phyloP scores from a whole-genome alignment of 2,329 filamentous ascomycete species.

The Talaromyces piceae region DNA sequence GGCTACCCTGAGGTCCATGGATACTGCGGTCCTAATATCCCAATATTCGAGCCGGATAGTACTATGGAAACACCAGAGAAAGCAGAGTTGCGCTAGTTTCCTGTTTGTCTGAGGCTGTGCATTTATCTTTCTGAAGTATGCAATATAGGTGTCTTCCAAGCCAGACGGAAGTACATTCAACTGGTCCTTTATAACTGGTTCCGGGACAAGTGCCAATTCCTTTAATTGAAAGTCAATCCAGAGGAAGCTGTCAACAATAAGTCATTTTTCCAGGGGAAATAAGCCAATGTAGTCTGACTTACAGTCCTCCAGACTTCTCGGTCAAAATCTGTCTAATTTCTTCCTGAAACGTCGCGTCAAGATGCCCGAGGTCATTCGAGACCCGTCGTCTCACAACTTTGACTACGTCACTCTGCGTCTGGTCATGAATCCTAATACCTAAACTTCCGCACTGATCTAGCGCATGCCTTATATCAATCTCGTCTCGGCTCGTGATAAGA shows the following conservation, averaged over 20 bases:
- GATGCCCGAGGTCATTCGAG: neutral
- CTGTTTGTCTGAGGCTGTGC: constrained; percentile 1
- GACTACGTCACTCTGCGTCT: constrained; percentile 6
- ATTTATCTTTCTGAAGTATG: constrained; percentile 3
- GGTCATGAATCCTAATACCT: too few relatives aligned
- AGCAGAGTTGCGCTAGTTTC: constrained; percentile 6
- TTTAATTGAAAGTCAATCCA: constrained; percentile 9
- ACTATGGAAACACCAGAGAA: constrained; percentile 6
- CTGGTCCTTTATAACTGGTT: constrained; percentile 3
- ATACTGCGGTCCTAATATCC: neutral
- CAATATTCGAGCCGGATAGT: neutral
- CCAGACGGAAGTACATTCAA: constrained; percentile 2
- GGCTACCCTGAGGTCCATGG: neutral
- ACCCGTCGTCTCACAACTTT: constrained; percentile 7
- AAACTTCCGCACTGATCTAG: too few relatives aligned
- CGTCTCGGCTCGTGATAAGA: too few relatives aligned
- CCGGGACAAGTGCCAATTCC: constrained; percentile 2
- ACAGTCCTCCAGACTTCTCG: constrained; percentile 8
- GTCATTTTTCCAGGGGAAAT: too few relatives aligned
- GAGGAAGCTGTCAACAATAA: too few relatives aligned
- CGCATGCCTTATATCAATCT: too few relatives aligned
- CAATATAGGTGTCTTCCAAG: constrained; percentile 5
- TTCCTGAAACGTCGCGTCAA: neutral
- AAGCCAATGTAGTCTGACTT: too few relatives aligned
- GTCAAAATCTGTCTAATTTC: constrained; percentile 1